These are phyloP conservation scores for Cystofilobasidium bisporidii DNA, from an alignment of 768 basidiomycete genomes.

Conservation along the genomic window DNA sequence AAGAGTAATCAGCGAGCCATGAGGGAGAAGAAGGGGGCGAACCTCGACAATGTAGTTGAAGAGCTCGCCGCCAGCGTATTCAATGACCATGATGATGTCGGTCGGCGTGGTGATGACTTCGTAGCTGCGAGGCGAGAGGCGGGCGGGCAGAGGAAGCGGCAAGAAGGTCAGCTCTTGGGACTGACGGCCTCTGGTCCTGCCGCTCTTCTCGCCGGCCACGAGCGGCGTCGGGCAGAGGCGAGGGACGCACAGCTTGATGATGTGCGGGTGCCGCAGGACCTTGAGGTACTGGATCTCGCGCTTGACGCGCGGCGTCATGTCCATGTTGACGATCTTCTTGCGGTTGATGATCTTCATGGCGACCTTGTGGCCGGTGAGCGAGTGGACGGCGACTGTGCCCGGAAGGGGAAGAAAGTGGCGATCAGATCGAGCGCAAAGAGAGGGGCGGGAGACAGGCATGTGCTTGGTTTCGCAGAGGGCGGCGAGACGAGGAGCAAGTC, in stretches of 20 bases:
- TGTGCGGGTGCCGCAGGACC: constrained; percentile 85
- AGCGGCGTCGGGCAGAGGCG: not conserved
- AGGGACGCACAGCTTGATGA: constrained; percentile 76
- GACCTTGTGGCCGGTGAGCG: constrained; percentile 86
- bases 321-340: constrained; percentile 79
- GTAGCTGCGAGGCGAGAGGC: constrained; percentile 38
- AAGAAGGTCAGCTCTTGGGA: not conserved
- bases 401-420: not conserved
- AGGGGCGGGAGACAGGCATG: no score
- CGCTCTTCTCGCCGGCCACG: no score
- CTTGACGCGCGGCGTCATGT: constrained; percentile 83
- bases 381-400: constrained; percentile 80
- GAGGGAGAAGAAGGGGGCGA: not conserved
- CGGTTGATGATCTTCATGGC: constrained; percentile 98
- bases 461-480: no score
- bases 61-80: constrained; percentile 88
- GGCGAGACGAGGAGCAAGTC: not conserved
- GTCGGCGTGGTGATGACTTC: constrained; percentile 76
- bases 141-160: not conserved
- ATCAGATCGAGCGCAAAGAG: no score
- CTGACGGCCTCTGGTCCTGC: no score
- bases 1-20: not conserved
- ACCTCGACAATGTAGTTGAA: constrained; percentile 89
- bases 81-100: constrained; percentile 96
- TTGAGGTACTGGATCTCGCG: constrained; percentile 97